Percentiles rank a stretch among this genome's conserved stretches.
Evolutionary conservation across 208 protist genomes (phyloP).

Genomic region (Herpetomonas muscarum): DNA sequence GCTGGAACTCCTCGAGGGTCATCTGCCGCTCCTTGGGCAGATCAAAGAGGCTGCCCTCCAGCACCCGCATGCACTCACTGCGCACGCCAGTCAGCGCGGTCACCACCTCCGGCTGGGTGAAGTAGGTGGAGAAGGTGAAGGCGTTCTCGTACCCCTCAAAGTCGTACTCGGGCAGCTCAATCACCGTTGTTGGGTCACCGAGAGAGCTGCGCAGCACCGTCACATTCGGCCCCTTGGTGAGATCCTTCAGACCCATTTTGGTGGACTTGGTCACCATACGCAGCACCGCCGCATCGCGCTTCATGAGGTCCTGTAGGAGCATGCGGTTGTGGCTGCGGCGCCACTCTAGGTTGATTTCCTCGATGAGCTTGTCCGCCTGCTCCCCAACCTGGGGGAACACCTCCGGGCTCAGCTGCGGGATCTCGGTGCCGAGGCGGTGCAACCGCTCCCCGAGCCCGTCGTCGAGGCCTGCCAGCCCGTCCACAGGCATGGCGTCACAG

Average conservation of each 20-base stretch:
- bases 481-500: conserved; percentile 91
- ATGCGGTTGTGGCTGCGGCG: conserved; percentile 89
- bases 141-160: conserved; percentile 72
- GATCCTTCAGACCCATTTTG: conserved; percentile 83
- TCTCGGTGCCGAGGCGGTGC: conserved; percentile 72
- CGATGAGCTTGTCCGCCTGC: conserved; percentile 68
- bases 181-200: conserved; percentile 55
- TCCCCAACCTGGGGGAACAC: conserved; percentile 73
- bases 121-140: conserved; percentile 93
- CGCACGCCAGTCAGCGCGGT: conserved; percentile 85
- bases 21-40: conserved; percentile 89
- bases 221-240: conserved; percentile 77
- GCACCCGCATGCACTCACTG: conserved; percentile 86
- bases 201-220: conserved; percentile 59
- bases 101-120: conserved; percentile 91
- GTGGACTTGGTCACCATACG: conserved; percentile 78
- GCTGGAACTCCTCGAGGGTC: conserved; percentile 79
- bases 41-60: conserved; percentile 86
- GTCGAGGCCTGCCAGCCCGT: conserved; percentile 64
- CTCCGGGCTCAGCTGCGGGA: conserved; percentile 70
- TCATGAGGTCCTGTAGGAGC: conserved; percentile 83
- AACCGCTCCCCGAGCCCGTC: conserved; percentile 54
- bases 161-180: conserved; percentile 50
- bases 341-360: conserved; percentile 88
- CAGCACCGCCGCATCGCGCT: conserved; percentile 61